Evolutionary conservation across 192 early-diverging fungal genomes (phyloP).

Genomic region (Blastocladiella britannica): DNA sequence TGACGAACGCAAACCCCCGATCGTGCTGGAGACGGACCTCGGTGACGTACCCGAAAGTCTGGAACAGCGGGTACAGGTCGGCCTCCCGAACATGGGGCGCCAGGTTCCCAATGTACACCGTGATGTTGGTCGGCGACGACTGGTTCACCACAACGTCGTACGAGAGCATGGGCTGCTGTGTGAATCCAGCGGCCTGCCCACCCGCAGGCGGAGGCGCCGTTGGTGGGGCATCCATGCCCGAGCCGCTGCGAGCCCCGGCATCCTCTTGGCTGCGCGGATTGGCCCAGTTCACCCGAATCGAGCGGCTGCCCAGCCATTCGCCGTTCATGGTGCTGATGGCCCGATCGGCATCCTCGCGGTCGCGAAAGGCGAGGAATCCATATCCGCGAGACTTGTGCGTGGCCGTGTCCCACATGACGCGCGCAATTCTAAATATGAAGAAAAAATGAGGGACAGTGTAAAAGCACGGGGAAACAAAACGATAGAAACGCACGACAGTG

Average conservation of each 20-base stretch:
- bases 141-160: conserved; percentile 53
- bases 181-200: background rate
- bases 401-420: conserved; percentile 78
- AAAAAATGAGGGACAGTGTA: background rate
- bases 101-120: conserved; percentile 76
- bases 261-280: conserved; percentile 28
- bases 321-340: conserved; percentile 76
- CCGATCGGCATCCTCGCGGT: conserved; percentile 65
- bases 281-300: conserved; percentile 85
- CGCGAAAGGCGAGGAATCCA: conserved; percentile 79
- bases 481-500: conserved; percentile 41
- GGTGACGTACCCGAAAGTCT: conserved; percentile 50
- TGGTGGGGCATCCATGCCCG: background rate
- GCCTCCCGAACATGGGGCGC: conserved; percentile 30
- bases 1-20: conserved; percentile 78
- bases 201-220: conserved; percentile 7
- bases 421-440: conserved; percentile 42
- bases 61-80: conserved; percentile 51
- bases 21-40: conserved; percentile 73
- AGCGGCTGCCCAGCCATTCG: conserved; percentile 62
- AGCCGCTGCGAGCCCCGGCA: conserved; percentile 1
- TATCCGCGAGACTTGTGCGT: conserved; percentile 80
- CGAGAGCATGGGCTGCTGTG: conserved; percentile 20
- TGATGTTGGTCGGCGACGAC: conserved; percentile 64
- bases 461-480: background rate